Evolutionary conservation across 2,329 filamentous ascomycete species (phyloP).

Genomic region (Monosporascus sp.): DNA sequence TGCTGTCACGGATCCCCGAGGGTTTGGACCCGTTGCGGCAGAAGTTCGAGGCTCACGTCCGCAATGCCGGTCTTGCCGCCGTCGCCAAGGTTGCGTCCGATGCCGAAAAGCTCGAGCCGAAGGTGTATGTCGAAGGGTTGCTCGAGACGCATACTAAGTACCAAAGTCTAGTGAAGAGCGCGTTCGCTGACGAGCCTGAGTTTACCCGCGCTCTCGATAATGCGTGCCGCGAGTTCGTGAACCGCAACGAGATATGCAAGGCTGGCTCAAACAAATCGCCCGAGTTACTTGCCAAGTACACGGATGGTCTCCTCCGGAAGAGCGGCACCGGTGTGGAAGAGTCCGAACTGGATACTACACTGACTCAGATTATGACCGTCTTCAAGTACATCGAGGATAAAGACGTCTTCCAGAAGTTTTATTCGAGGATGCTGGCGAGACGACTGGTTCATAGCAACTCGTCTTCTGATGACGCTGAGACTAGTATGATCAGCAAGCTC

Average conservation of each 20-base stretch:
- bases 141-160: slow-evolving; percentile 94
- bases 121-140: slow-evolving; percentile 92
- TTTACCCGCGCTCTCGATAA: slow-evolving; percentile 96
- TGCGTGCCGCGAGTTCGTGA: slow-evolving; percentile 96
- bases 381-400: slow-evolving; percentile 99
- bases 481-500: slow-evolving; percentile 98
- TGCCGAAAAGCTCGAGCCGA: slow-evolving; percentile 87
- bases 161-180: slow-evolving; percentile 81
- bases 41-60: slow-evolving; percentile 87
- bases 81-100: slow-evolving; percentile 88
- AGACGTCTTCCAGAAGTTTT: slow-evolving; percentile 99
- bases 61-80: slow-evolving; percentile 80
- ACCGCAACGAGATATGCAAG: slow-evolving; percentile 94
- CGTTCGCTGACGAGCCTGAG: slow-evolving; percentile 92
- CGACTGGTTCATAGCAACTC: slow-evolving; percentile 93
- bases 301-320: slow-evolving; percentile 88
- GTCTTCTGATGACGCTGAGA: slow-evolving; percentile 94
- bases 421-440: slow-evolving; percentile 92
- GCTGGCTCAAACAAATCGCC: slow-evolving; percentile 90
- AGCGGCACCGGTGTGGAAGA: slow-evolving; percentile 90
- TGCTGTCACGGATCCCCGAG: slow-evolving; percentile 83
- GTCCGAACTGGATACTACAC: slow-evolving; percentile 81
- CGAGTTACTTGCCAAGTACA: slow-evolving; percentile 91
- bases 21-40: slow-evolving; percentile 83
- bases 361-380: slow-evolving; percentile 95